Evolutionary conservation across 73 alveolate species (phyloP).

Genomic region (Tetrahymena elliotti): DNA sequence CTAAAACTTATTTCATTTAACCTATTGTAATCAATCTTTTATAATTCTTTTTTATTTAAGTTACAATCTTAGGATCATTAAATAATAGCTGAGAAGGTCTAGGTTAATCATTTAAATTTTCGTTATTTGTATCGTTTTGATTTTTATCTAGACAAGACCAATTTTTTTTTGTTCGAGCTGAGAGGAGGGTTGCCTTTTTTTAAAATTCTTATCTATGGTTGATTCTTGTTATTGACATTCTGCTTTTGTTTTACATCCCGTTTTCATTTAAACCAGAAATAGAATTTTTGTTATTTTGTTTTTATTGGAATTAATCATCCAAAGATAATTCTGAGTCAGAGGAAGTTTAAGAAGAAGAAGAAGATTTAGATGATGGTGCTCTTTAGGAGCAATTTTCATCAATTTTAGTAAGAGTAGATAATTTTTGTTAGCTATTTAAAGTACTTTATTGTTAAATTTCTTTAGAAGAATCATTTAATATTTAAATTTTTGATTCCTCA

Average conservation of each 20-base stretch:
- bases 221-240: neutral
- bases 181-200: neutral
- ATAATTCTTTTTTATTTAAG: neutral
- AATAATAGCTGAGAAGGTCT: neutral
- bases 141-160: neutral
- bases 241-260: neutral
- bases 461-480: neutral
- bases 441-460: neutral
- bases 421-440: neutral
- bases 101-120: neutral
- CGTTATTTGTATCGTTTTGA: neutral
- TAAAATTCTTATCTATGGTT: neutral
- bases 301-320: neutral
- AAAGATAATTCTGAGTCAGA: too few species aligned
- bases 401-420: neutral
- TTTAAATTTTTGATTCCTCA: neutral
- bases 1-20: neutral
- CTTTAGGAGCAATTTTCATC: neutral
- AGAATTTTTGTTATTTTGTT: neutral
- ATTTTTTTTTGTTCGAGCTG: neutral
- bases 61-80: neutral
- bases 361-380: neutral
- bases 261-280: neutral
- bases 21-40: neutral
- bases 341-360: neutral